These are phyloP conservation scores for Fusarium equiseti DNA, from an alignment of 2,329 filamentous ascomycete species.

Conservation along the genomic window DNA sequence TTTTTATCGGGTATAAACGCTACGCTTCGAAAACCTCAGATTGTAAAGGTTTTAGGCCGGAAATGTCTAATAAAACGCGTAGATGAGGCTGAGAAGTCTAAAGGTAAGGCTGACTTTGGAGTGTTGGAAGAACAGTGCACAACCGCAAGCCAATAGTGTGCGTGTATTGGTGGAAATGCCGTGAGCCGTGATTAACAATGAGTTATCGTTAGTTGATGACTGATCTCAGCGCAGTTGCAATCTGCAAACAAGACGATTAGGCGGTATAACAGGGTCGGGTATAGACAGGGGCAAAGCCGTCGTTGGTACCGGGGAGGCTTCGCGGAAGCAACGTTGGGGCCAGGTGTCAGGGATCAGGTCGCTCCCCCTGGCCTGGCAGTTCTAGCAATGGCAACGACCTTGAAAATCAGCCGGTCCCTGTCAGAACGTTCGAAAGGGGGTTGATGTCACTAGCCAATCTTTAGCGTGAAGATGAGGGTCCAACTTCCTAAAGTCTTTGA, in stretches of 20 bases:
- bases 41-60: constrained; percentile 10
- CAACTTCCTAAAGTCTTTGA: constrained; percentile 4
- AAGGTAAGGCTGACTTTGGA: constrained; percentile 20
- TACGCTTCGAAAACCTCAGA: constrained; percentile 7
- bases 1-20: background rate
- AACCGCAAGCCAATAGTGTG: constrained; percentile 11
- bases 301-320: constrained; percentile 31
- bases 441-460: constrained; percentile 35
- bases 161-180: constrained; percentile 17
- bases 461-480: constrained; percentile 38
- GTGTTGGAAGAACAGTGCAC: constrained; percentile 2
- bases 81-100: constrained; percentile 4
- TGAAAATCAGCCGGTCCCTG: constrained; percentile 22
- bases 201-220: constrained; percentile 30
- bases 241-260: constrained; percentile 30
- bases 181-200: constrained; percentile 27
- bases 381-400: constrained; percentile 26
- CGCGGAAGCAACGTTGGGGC: constrained; percentile 34
- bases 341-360: constrained; percentile 25
- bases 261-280: constrained; percentile 32
- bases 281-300: constrained; percentile 35
- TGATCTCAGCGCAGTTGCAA: constrained; percentile 22
- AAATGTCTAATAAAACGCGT: background rate
- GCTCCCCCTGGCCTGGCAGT: constrained; percentile 27
- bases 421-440: constrained; percentile 30